Evolutionary conservation across 305 asterid genomes (phyloP), one percentile per base, ranked within the genome.

Genomic region (Vinca major): DNA sequence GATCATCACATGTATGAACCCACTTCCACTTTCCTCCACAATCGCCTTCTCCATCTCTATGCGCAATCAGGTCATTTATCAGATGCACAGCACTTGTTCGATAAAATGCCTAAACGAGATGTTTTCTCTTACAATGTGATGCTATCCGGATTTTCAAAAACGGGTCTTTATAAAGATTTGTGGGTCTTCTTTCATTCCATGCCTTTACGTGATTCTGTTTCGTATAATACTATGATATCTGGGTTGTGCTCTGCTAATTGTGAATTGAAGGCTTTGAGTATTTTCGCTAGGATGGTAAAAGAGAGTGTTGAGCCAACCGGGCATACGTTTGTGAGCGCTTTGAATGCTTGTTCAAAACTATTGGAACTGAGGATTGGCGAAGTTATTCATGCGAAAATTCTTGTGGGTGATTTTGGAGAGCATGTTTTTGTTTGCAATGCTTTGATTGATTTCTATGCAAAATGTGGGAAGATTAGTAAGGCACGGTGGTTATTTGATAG

Each of bases 191-290:
- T 71, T 71, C 21, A 43, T 63, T 71, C 64, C 3, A 71, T 71
- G 74, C 63, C 74, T 21, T n/a, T 17, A 7, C 69, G 7, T 39
- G 69, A 71, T 71, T 71, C 69, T 11, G 74, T 71, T 63, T 71
- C 69, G 74, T 71, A 62, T 45, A 71, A 63, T 63, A 71, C 61
- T 21, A 56, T 71, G 67, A 62, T 71, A 50, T 45, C 75, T 1
- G 75, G 64, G 1, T 52, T 71, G 70, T 37, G 53, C 47, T 52
- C 69, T 20, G 37, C 19, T 19, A 37, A 69, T 11, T 62, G 63
- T 13, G 63, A 61, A 37, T 45, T 21, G 63, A 52, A 71, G 63
- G 74, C 63, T 71, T 52, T 71, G 48, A 53, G 44, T 20, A 54
- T 71, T 49, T 63, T 71, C n/a, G 55, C 62, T 44, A 62, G 48